Evolutionary conservation across 768 basidiomycete species (phyloP).

Genomic region (Asterophora parasitica): DNA sequence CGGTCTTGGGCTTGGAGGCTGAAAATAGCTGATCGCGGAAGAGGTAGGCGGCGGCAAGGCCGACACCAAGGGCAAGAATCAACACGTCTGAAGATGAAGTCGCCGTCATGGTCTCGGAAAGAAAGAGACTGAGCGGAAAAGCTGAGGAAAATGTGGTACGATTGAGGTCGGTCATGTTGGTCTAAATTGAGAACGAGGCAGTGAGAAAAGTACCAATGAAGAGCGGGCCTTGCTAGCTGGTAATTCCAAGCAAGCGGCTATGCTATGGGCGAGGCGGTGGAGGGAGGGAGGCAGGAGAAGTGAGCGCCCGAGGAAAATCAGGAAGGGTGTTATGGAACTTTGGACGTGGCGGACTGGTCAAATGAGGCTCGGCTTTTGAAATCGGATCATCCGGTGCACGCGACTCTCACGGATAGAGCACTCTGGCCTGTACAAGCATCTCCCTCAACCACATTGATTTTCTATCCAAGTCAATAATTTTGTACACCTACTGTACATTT

Average conservation of each 20-base stretch:
- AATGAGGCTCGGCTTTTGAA: conserved; percentile 17
- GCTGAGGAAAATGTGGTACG: conserved; percentile 37
- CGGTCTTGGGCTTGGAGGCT: conserved; percentile 57
- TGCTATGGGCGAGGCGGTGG: not conserved
- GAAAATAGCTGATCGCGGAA: conserved; percentile 79
- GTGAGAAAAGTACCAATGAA: conserved; percentile 19
- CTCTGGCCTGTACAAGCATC: not conserved
- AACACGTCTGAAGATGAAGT: conserved; percentile 66
- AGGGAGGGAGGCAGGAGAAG: conserved; percentile 7
- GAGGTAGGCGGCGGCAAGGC: conserved; percentile 74
- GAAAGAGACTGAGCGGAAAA: conserved; percentile 27
- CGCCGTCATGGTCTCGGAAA: conserved; percentile 45
- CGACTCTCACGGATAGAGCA: conserved; percentile 15
- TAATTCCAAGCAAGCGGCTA: conserved; percentile 18
- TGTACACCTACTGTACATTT: too few species aligned
- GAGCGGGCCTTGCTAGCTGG: conserved; percentile 22
- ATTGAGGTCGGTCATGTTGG: conserved; percentile 29
- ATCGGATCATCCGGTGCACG: conserved; percentile 15
- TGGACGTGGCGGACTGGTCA: conserved; percentile 18
- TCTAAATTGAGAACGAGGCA: conserved; percentile 13
- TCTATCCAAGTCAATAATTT: too few species aligned
- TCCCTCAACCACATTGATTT: too few species aligned
- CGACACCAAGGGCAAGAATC: conserved; percentile 69
- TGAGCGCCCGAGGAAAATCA: conserved; percentile 12
- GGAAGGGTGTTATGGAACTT: conserved; percentile 8